phyloP scores from a whole-genome alignment of 192 early-diverging fungal genomes.

The Backusella luteola region DNA sequence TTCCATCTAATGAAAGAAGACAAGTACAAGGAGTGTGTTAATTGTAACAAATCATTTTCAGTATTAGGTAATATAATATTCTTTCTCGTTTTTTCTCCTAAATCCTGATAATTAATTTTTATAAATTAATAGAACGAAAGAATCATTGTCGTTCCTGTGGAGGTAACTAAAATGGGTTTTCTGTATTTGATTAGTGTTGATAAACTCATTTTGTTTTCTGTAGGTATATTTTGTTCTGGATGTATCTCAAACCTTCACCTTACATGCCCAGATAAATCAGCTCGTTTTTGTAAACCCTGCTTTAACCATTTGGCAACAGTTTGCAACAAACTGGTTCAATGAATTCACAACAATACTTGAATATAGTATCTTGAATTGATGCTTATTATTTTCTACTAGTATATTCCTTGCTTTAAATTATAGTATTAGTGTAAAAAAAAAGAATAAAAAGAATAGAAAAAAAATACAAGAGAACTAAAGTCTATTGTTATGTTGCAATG shows the following conservation, averaged over 20 bases:
- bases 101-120: neutral
- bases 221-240: slow-evolving; percentile 13
- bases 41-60: slow-evolving; percentile 50
- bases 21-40: slow-evolving; percentile 43
- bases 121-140: slow-evolving; percentile 40
- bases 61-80: slow-evolving; percentile 36
- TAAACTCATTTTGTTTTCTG: neutral
- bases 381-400: neutral
- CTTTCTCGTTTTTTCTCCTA: neutral
- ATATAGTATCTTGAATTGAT: neutral
- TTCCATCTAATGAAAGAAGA: slow-evolving; percentile 51
- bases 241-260: slow-evolving; percentile 14
- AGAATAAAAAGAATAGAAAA: neutral
- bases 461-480: neutral
- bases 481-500: neutral
- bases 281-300: slow-evolving; percentile 23
- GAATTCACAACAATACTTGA: neutral
- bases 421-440: neutral
- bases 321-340: neutral
- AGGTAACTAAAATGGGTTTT: slow-evolving; percentile 22
- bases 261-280: slow-evolving; percentile 17
- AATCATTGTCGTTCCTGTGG: slow-evolving; percentile 53
- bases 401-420: neutral
- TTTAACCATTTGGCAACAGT: neutral
- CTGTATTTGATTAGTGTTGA: neutral